These are phyloP conservation scores for Ustilago hordei DNA, from an alignment of 1,284 basidiomycete genomes.

Conservation along the genomic window DNA sequence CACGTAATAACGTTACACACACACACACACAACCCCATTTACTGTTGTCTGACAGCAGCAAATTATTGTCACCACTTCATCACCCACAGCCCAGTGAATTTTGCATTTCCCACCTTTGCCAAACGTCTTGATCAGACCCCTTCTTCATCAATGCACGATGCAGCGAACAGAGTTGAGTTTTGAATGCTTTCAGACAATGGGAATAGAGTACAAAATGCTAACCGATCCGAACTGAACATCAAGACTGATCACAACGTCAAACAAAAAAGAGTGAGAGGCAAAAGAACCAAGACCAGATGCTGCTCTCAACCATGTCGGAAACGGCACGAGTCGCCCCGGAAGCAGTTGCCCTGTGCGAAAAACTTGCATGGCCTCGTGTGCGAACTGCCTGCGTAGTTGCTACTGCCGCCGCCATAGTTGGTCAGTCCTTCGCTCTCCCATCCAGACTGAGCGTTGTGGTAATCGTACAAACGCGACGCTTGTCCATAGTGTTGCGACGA, in stretches of 20 bases:
- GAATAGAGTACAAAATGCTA: conserved; percentile 5
- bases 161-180: neutral
- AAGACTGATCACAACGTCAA: neutral
- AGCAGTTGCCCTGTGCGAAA: conserved; percentile 33
- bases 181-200: neutral
- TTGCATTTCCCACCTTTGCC: neutral
- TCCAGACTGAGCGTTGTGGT: neutral
- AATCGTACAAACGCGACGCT: neutral
- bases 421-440: neutral
- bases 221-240: neutral
- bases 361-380: conserved; percentile 40
- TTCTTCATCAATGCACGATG: neutral
- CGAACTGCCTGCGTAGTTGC: conserved; percentile 11
- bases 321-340: conserved; percentile 18
- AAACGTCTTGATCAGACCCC: neutral
- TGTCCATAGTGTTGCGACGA: conserved; percentile 3
- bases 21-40: no score
- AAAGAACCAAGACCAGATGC: neutral
- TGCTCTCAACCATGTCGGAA: conserved; percentile 29
- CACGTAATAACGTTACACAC: no score
- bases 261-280: neutral
- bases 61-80: conserved; percentile 8
- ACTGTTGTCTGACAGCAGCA: no score
- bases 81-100: neutral
- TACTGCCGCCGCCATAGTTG: conserved; percentile 11